Percentiles rank a stretch among this genome's conserved stretches.
Conservation (phyloP, 176 grass and related monocot genomes). For the Areca catechu region DNA sequence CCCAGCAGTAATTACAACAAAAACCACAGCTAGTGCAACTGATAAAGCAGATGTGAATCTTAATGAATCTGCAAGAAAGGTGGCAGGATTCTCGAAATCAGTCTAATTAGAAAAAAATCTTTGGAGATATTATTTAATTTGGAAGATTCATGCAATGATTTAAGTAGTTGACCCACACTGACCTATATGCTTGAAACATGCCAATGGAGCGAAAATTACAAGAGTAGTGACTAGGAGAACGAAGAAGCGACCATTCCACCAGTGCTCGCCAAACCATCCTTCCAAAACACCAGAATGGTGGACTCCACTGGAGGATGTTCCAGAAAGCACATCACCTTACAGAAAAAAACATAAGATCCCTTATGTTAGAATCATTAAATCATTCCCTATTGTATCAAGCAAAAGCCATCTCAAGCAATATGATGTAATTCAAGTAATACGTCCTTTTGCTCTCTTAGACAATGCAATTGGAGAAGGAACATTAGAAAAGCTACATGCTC, state of each 20-base stretch:
- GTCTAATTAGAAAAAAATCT: background rate
- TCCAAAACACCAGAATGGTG: slow-evolving; percentile 84
- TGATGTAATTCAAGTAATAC: no score
- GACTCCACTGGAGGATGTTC: slow-evolving; percentile 52
- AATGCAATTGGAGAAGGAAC: no score
- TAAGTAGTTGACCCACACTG: background rate
- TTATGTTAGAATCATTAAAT: background rate
- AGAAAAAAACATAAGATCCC: background rate
- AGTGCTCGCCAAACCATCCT: slow-evolving; percentile 85
- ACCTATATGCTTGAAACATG: slow-evolving; percentile 85
- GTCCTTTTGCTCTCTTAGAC: no score
- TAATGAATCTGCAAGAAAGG: slow-evolving; percentile 65
- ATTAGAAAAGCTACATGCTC: no score
- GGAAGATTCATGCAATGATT: background rate
- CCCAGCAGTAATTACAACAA: slow-evolving; percentile 86
- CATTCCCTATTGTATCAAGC: no score
- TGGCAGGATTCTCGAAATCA: slow-evolving; percentile 16
- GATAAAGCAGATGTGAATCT: slow-evolving; percentile 88
- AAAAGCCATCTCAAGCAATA: no score
- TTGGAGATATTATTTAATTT: no score
- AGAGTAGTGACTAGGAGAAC: slow-evolving; percentile 60
- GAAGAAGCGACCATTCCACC: slow-evolving; percentile 87
- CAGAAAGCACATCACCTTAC: slow-evolving; percentile 85
- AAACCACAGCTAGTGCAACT: slow-evolving; percentile 72
- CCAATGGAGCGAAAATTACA: slow-evolving; percentile 58